Base-by-base conservation (phyloP, 371 early-diverging fungal species). In the Apophysomyces sp. region DNA sequence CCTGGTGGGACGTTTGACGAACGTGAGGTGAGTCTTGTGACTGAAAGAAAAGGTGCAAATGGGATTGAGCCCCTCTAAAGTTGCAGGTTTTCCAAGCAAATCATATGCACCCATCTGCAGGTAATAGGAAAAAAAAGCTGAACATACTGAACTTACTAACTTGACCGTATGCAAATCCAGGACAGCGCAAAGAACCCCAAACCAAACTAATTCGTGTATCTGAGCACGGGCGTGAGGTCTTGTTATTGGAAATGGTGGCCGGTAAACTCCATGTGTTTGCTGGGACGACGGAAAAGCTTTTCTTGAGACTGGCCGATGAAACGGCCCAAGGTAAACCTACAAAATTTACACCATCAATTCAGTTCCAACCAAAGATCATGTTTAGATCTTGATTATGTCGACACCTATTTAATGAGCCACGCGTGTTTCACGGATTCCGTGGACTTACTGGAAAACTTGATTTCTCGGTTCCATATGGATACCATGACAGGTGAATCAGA, bases 351-450 rank as follows among this genome's bases (percentile, higher is more conserved):
- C 37, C 41, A 26, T 52, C 63, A 16, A 28, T 21, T 52, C 1
- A 1, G 11, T 32, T 44, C 24, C 11, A 40, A n/a, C 58, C 24
- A 57, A 41, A 29, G 13, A 4, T 52, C 2, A 34, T 12, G 54
- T 30, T 29, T 51, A 84, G 86, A 88, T 52, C 53, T 73, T 39
- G 86, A 88, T n/a, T 89, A 80, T 66, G 76, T 89, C 11, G 89
- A 87, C 58, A 74, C 71, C 8, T 86, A 82, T 52, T 15, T 90
- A 15, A 66, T 80, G 41, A 80, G 74, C 6, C 86, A 88, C 57
- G 57, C 77, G 11, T 78, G 80, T 53, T 90, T 87, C 62, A 83
- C 79, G n/a, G 60, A 75, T 5, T 78, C 87, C 0, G 65, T 74
- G 34, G 77, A 82, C 12, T 51, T 89, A 9, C 52, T 89, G 26